Evolutionary conservation across 2,329 filamentous ascomycete species (phyloP).

Genomic region (Fusarium burgessii): DNA sequence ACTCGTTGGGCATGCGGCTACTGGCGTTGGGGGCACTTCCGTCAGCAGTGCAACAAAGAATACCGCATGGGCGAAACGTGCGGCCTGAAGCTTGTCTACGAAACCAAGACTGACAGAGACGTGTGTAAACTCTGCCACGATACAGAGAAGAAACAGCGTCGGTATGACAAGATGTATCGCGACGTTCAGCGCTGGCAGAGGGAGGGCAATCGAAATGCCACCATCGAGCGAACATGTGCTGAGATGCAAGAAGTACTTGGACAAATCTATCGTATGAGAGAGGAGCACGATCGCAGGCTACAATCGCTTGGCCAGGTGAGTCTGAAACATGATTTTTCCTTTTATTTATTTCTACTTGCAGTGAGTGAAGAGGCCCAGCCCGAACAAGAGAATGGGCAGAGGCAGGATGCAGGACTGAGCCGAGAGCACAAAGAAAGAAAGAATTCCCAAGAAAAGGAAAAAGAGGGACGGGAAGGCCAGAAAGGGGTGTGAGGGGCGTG

Average conservation of each 20-base stretch:
- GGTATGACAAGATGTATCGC: slow-evolving; percentile 77
- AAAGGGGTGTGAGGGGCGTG: slow-evolving; percentile 38
- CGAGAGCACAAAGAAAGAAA: slow-evolving; percentile 11
- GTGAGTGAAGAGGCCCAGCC: slow-evolving; percentile 2
- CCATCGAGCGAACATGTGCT: slow-evolving; percentile 76
- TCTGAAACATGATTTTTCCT: slow-evolving; percentile 17
- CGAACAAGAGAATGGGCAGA: background rate
- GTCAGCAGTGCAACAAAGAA: slow-evolving; percentile 92
- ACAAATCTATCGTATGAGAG: slow-evolving; percentile 66
- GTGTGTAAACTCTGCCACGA: slow-evolving; percentile 90
- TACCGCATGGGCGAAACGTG: slow-evolving; percentile 97
- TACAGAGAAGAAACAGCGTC: slow-evolving; percentile 85
- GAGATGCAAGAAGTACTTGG: slow-evolving; percentile 75
- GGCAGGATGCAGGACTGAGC: slow-evolving; percentile 5
- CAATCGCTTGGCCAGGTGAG: slow-evolving; percentile 48
- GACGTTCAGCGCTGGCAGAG: slow-evolving; percentile 82
- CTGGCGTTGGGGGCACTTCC: slow-evolving; percentile 95
- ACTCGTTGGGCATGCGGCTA: slow-evolving; percentile 87
- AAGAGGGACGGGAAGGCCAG: slow-evolving; percentile 32
- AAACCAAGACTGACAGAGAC: slow-evolving; percentile 71
- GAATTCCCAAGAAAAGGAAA: slow-evolving; percentile 18
- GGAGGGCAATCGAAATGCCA: slow-evolving; percentile 79
- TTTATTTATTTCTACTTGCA: slow-evolving; percentile 6
- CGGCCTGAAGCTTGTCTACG: slow-evolving; percentile 89
- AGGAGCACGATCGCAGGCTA: slow-evolving; percentile 54